phyloP scores from a whole-genome alignment of 129 eudicot genomes.

The Cynara cardunculus region DNA sequence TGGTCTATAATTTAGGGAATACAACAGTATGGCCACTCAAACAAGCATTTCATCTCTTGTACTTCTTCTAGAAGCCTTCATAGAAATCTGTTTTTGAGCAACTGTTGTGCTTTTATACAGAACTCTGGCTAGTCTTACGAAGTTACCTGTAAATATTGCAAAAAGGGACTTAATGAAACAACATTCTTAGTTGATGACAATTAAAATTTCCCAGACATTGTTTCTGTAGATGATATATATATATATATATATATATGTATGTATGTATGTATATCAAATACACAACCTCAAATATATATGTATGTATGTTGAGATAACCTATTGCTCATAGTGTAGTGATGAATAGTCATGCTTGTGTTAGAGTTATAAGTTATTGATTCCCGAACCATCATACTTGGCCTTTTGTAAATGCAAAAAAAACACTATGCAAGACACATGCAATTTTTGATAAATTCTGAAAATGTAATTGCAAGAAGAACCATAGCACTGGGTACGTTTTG shows the following conservation, averaged over 20 bases:
- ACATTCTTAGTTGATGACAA: not conserved
- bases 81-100: not conserved
- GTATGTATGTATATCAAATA: not conserved
- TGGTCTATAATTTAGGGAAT: not conserved
- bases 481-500: not conserved
- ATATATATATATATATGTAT: not conserved
- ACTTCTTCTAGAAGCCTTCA: not conserved
- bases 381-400: not conserved
- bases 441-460: not conserved
- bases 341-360: not conserved
- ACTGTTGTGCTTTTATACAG: not conserved
- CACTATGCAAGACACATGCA: not conserved
- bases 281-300: too few relatives aligned
- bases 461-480: not conserved
- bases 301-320: not conserved
- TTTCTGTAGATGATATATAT: not conserved
- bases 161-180: not conserved
- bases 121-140: not conserved
- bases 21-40: not conserved
- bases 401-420: not conserved
- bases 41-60: not conserved
- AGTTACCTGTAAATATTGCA: not conserved
- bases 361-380: not conserved
- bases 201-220: not conserved
- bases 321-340: not conserved